Evolutionary conservation across 352 stramenopile genomes (phyloP).

Genomic region (Phytophthora pseudosyringae): DNA sequence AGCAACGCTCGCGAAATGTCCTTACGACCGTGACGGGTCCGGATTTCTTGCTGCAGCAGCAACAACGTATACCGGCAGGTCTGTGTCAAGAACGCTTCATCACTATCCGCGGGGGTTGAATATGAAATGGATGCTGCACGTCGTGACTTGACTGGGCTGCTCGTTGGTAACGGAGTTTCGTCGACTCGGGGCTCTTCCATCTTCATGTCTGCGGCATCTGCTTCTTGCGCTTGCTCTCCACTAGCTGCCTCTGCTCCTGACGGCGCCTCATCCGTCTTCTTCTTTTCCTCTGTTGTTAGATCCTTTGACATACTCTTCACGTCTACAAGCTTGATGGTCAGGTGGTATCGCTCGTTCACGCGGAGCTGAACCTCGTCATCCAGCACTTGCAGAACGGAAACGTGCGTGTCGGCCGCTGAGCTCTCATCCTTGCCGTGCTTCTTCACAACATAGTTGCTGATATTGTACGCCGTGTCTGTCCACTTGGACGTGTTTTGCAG

Average conservation of each 20-base stretch:
- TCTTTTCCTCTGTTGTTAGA: slow-evolving; percentile 12
- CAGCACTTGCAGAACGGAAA: slow-evolving; percentile 79
- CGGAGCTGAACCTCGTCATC: slow-evolving; percentile 85
- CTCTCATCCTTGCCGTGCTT: slow-evolving; percentile 49
- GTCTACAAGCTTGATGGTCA: slow-evolving; percentile 78
- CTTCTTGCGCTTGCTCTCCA: slow-evolving; percentile 22
- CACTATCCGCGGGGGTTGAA: slow-evolving; percentile 35
- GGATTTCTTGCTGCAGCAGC: slow-evolving; percentile 85
- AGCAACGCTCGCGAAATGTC: slow-evolving; percentile 70
- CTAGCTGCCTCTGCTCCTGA: background rate
- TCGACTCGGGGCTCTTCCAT: slow-evolving; percentile 23
- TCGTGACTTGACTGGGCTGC: slow-evolving; percentile 31
- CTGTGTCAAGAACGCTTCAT: slow-evolving; percentile 63
- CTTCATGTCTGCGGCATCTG: slow-evolving; percentile 31
- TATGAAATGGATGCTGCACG: slow-evolving; percentile 37
- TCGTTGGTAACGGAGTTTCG: slow-evolving; percentile 23
- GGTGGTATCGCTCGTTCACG: slow-evolving; percentile 76
- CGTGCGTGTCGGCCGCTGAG: slow-evolving; percentile 31
- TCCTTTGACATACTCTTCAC: slow-evolving; percentile 45
- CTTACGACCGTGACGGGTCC: slow-evolving; percentile 73
- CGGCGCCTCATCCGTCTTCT: background rate
- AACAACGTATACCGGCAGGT: slow-evolving; percentile 75
- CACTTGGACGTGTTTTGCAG: slow-evolving; percentile 69
- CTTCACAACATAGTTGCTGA: slow-evolving; percentile 64
- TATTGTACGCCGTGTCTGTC: slow-evolving; percentile 72